Conservation (phyloP, 805 yeast species). For the Cyberlindnera bimundalis region DNA sequence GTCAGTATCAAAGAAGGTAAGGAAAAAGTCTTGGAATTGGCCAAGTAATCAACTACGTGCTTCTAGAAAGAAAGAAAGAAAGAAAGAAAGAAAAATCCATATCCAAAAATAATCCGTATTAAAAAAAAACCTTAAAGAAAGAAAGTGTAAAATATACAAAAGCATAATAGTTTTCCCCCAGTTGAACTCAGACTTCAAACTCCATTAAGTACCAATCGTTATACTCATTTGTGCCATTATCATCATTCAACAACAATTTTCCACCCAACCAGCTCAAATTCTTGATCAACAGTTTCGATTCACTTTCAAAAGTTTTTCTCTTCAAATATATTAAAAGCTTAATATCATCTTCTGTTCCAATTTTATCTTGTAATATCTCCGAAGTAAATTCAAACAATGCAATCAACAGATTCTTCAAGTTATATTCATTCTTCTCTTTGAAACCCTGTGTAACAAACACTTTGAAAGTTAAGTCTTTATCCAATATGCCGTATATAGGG, state of each 20-base stretch:
- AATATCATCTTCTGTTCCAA: constrained; percentile 11
- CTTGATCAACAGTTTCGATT: constrained; percentile 23
- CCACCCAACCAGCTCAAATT: constrained; percentile 30
- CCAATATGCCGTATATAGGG: constrained; percentile 25
- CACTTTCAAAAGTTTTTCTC: constrained; percentile 23
- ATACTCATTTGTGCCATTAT: constrained; percentile 19
- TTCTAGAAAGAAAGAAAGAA: too few species aligned
- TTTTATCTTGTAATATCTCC: constrained; percentile 18
- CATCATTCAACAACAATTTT: constrained; percentile 19
- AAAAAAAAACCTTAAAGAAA: not conserved
- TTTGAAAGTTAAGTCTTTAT: constrained; percentile 14
- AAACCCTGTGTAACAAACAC: constrained; percentile 25
- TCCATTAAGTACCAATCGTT: constrained; percentile 30
- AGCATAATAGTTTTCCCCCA: too few species aligned
- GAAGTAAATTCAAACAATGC: constrained; percentile 24
- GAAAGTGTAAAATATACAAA: too few species aligned
- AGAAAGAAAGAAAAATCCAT: too few species aligned
- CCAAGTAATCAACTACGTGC: constrained; percentile 22
- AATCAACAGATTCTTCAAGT: constrained; percentile 26
- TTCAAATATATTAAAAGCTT: constrained; percentile 24
- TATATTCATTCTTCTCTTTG: constrained; percentile 18
- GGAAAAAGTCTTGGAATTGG: constrained; percentile 47
- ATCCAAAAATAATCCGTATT: not conserved
- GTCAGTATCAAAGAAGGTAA: constrained; percentile 58
- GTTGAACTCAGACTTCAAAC: constrained; percentile 23